Percentiles rank a stretch among this genome's conserved stretches.
Evolutionary conservation across 2,329 filamentous ascomycete species (phyloP).

Genomic region (Hypoxylon sp.): DNA sequence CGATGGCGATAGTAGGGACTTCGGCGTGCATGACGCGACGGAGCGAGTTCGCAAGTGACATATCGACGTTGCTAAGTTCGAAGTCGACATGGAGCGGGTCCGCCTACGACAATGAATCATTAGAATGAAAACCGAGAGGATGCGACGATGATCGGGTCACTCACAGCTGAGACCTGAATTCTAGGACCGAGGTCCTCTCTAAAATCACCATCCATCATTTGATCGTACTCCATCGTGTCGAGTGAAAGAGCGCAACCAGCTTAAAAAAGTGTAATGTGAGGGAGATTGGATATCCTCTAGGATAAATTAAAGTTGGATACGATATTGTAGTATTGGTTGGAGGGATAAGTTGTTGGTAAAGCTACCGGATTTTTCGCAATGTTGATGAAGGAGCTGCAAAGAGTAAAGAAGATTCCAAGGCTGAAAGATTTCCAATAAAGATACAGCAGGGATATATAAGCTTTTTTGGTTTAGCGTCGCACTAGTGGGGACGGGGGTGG

Average conservation of each 20-base stretch:
- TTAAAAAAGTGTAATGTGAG: background rate
- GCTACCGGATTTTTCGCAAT: no score
- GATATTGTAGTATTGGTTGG: background rate
- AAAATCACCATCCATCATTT: slow-evolving; percentile 67
- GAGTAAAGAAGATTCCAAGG: slow-evolving; percentile 18
- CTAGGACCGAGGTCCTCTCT: slow-evolving; percentile 60
- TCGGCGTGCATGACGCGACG: slow-evolving; percentile 92
- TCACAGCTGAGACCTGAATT: slow-evolving; percentile 66
- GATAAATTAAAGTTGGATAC: background rate
- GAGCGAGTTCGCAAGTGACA: slow-evolving; percentile 91
- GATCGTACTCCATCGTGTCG: slow-evolving; percentile 64
- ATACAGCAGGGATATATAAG: no score
- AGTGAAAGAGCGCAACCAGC: slow-evolving; percentile 13
- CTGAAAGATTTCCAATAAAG: slow-evolving; percentile 25
- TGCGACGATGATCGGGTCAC: slow-evolving; percentile 35
- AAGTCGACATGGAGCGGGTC: slow-evolving; percentile 87
- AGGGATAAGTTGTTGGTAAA: no score
- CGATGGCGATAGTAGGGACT: slow-evolving; percentile 92
- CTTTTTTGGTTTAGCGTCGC: no score
- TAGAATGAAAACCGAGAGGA: slow-evolving; percentile 31
- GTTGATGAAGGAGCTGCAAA: slow-evolving; percentile 1
- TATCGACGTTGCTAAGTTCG: slow-evolving; percentile 86
- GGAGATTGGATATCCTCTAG: background rate
- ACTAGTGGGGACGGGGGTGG: no score
- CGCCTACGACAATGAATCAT: slow-evolving; percentile 62